Evolutionary conservation across 1,284 basidiomycete species (phyloP), one percentile per base, ranked within the genome.

Genomic region (Moniliophthora roreri): DNA sequence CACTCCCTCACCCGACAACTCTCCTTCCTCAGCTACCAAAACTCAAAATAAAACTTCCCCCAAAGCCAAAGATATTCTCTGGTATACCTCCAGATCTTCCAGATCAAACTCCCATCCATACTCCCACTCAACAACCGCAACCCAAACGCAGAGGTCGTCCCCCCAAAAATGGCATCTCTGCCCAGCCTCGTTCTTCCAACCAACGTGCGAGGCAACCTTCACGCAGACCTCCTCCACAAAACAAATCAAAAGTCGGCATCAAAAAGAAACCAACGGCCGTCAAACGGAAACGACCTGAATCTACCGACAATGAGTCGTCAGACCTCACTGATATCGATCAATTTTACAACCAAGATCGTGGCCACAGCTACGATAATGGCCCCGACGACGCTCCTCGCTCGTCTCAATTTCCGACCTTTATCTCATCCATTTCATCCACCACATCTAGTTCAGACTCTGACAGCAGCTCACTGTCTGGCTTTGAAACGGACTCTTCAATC

Each of bases 21-120:
- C 54, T 51, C 51, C 47, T 55, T 46, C 55, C 51, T 42, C 49
- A 47, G 53, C 58, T 26, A 44, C 56, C 18, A 34, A 62, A 65
- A 51, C 73, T 91, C 63, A 91, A 90, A 75, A 91, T 91, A 72
- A 88, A 84, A 69, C 80, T 91, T 3, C 84, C 86, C 23, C 76
- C 77, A 65, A 63, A 79, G 26, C 28, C 48, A 44, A 48, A 65
- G 64, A 59, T 62, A 67, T 51, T 68, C 65, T 66, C 10, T 34
- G 15, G 34, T 42, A 16, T 48, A 46, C 46, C 39, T 44, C 40
- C 38, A 26, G 47, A 44, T 26, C 55, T 55, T 58, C 50, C 50
- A 58, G 56, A 35, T 54, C 59, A 54, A 53, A 59, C 53, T 56
- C 55, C 56, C 61, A 59, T 58, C 60, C 62, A 37, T 51, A 52